Percentiles rank a stretch among this genome's conserved stretches.
Evolutionary conservation across 2,329 filamentous ascomycete species (phyloP).

Genomic region (Alternaria sp.): DNA sequence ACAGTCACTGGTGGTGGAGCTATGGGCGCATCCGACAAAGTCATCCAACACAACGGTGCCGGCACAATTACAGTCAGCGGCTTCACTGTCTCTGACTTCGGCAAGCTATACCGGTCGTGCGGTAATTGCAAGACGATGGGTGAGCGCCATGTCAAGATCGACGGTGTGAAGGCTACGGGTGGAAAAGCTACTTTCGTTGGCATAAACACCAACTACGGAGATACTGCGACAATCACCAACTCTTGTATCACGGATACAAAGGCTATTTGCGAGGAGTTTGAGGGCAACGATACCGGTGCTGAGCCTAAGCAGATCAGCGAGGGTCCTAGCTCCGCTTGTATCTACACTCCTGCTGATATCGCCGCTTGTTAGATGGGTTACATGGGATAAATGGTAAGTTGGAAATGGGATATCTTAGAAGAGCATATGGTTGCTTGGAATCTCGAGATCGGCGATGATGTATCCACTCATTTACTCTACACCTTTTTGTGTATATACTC

Average conservation of each 20-base stretch:
- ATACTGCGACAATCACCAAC: constrained; percentile 57
- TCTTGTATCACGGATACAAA: constrained; percentile 41
- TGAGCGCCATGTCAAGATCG: constrained; percentile 56
- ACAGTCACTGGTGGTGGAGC: constrained; percentile 55
- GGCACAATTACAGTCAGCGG: constrained; percentile 52
- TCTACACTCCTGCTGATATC: constrained; percentile 34
- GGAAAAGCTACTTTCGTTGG: constrained; percentile 56
- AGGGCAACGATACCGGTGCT: constrained; percentile 40
- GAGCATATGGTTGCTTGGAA: constrained; percentile 4
- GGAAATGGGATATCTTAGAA: not conserved
- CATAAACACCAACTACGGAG: constrained; percentile 62
- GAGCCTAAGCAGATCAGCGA: constrained; percentile 41
- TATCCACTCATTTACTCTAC: constrained; percentile 2
- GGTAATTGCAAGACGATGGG: constrained; percentile 60
- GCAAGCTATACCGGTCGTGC: constrained; percentile 59
- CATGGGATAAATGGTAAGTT: not conserved
- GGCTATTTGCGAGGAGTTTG: constrained; percentile 47
- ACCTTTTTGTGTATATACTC: not conserved
- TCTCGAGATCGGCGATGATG: not conserved
- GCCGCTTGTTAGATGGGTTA: constrained; percentile 24
- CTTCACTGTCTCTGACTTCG: constrained; percentile 49
- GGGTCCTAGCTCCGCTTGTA: constrained; percentile 27
- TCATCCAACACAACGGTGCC: constrained; percentile 55
- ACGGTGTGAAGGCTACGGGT: constrained; percentile 55
- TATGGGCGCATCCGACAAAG: constrained; percentile 52